Evolutionary conservation across 306 rosid genomes (phyloP).

Genomic region (Carpinus viminea): DNA sequence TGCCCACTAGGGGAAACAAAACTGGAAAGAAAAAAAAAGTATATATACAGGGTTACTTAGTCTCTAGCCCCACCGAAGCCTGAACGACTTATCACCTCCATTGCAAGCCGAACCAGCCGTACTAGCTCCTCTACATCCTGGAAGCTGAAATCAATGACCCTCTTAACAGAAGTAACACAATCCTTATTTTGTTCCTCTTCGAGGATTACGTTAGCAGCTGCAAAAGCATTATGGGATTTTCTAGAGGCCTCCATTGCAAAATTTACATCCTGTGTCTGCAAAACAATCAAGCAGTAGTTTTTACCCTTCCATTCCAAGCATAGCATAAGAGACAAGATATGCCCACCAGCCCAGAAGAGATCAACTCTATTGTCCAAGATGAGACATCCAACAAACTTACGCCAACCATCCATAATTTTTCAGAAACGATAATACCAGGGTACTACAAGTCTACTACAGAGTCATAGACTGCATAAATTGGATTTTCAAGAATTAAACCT

Average conservation of each 20-base stretch:
- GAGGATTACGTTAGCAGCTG: constrained; percentile 40
- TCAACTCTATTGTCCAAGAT: not conserved
- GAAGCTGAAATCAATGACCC: constrained; percentile 76
- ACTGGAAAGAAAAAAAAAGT: constrained; percentile 27
- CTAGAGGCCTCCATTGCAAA: constrained; percentile 74
- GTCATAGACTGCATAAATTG: constrained; percentile 1
- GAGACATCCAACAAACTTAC: constrained; percentile 18
- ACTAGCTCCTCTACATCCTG: constrained; percentile 75
- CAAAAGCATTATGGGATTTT: constrained; percentile 59
- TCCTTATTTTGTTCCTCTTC: constrained; percentile 54
- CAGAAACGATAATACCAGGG: not conserved
- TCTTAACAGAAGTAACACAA: constrained; percentile 52
- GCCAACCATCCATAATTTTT: constrained; percentile 20
- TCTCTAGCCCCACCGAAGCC: constrained; percentile 65
- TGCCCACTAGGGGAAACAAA: constrained; percentile 34
- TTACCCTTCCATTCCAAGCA: constrained; percentile 23
- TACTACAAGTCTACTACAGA: constrained; percentile 9
- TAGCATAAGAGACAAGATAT: not conserved
- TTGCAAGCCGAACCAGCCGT: constrained; percentile 55
- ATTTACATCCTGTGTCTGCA: constrained; percentile 62
- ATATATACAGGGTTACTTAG: constrained; percentile 62
- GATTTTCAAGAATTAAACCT: constrained; percentile 6
- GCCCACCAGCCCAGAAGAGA: constrained; percentile 16
- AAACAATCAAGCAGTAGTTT: constrained; percentile 24
- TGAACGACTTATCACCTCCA: constrained; percentile 55